These are phyloP conservation scores for Carex parvula DNA, from an alignment of 176 grass and related monocot species.

Conservation along the genomic window DNA sequence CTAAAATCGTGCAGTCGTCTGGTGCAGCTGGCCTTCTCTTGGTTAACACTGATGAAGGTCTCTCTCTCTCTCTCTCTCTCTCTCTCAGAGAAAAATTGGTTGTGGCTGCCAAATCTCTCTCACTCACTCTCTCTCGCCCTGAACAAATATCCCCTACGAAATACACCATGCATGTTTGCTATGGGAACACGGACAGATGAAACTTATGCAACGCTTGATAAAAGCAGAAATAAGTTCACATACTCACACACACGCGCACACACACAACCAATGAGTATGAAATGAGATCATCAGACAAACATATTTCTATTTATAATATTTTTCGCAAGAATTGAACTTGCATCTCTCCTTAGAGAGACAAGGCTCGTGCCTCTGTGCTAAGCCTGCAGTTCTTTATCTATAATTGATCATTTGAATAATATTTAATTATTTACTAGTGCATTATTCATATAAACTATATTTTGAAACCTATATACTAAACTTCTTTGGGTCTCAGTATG, in stretches of 20 bases:
- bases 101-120: neutral
- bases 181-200: neutral
- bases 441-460: neutral
- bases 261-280: neutral
- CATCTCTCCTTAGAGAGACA: no score
- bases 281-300: neutral
- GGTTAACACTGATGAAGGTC: conserved; percentile 57
- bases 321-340: no score
- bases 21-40: conserved; percentile 56
- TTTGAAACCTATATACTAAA: neutral
- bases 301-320: neutral
- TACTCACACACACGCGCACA: neutral
- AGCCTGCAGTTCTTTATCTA: neutral
- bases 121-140: neutral
- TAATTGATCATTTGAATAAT: neutral
- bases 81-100: neutral
- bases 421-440: neutral
- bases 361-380: no score
- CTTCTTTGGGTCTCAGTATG: neutral
- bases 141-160: no score
- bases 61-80: neutral
- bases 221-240: neutral
- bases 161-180: neutral
- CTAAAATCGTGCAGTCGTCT: conserved; percentile 41
- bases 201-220: neutral